These are phyloP conservation scores for Phytophthora idaei DNA, from an alignment of 352 stramenopile genomes.

Conservation along the genomic window DNA sequence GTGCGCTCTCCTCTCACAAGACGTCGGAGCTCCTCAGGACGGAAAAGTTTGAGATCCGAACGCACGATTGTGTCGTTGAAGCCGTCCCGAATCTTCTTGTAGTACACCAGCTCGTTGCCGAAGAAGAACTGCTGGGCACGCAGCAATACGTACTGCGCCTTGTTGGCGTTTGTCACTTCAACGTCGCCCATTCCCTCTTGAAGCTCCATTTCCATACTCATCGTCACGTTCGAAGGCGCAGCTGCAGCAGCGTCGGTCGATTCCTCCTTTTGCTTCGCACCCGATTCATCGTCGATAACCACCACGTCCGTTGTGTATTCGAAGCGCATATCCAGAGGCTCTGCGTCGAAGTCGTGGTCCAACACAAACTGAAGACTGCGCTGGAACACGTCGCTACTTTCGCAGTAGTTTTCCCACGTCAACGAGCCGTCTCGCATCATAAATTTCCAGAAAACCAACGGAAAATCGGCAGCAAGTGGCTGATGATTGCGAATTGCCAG, in stretches of 20 bases:
- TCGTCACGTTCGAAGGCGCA: constrained; percentile 8
- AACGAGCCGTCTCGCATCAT: constrained; percentile 48
- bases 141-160: constrained; percentile 62
- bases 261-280: constrained; percentile 22
- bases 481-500: constrained; percentile 78
- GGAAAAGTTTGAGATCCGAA: constrained; percentile 66
- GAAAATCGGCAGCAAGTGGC: constrained; percentile 60
- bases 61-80: constrained; percentile 59
- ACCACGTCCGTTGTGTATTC: constrained; percentile 61
- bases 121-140: constrained; percentile 73
- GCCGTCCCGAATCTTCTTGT: constrained; percentile 68
- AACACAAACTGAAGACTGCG: constrained; percentile 68
- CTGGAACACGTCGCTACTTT: constrained; percentile 59
- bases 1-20: constrained; percentile 52
- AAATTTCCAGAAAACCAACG: constrained; percentile 76
- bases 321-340: constrained; percentile 69
- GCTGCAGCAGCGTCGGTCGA: constrained; percentile 10
- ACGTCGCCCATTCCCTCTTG: constrained; percentile 34
- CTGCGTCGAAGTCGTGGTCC: constrained; percentile 65
- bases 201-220: constrained; percentile 71
- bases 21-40: constrained; percentile 52
- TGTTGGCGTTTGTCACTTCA: constrained; percentile 74
- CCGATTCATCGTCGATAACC: constrained; percentile 30
- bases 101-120: constrained; percentile 54
- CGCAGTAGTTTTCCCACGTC: constrained; percentile 69